Evolutionary conservation across 75 land plant species (phyloP).

Genomic region (Azolla pinnata): DNA sequence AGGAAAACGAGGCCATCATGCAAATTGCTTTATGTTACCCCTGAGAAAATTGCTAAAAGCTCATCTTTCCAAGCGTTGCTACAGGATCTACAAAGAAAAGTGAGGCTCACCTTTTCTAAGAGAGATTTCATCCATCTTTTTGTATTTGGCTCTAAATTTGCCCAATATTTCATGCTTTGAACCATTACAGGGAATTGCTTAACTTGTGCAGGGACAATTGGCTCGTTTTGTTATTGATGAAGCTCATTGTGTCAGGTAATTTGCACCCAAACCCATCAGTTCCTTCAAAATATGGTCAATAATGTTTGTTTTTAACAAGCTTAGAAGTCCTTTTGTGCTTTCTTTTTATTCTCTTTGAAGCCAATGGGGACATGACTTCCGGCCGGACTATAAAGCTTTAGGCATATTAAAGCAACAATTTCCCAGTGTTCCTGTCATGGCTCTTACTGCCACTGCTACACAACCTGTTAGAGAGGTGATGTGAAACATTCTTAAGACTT

Average conservation of each 20-base stretch:
- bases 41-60: conserved; percentile 66
- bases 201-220: conserved; percentile 43
- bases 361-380: conserved; percentile 97
- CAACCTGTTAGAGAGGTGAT: conserved; percentile 57
- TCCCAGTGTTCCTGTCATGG: conserved; percentile 74
- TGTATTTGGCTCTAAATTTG: not conserved
- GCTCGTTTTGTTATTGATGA: conserved; percentile 92
- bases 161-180: not conserved
- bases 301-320: no score
- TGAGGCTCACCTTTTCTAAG: conserved; percentile 3
- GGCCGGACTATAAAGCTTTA: conserved; percentile 71
- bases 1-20: conserved; percentile 72
- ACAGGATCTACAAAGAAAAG: conserved; percentile 20
- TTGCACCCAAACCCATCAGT: no score
- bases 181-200: not conserved
- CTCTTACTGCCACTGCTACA: conserved; percentile 90
- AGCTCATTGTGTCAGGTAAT: conserved; percentile 91
- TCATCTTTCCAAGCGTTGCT: conserved; percentile 43
- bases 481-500: no score
- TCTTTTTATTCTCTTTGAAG: conserved; percentile 19
- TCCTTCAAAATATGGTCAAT: no score
- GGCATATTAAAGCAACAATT: conserved; percentile 60
- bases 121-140: no score
- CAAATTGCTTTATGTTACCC: conserved; percentile 78
- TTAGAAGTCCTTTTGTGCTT: no score